These are phyloP conservation scores for Nadsonia commutata DNA, from an alignment of 1,139 yeast genomes.

Conservation along the genomic window DNA sequence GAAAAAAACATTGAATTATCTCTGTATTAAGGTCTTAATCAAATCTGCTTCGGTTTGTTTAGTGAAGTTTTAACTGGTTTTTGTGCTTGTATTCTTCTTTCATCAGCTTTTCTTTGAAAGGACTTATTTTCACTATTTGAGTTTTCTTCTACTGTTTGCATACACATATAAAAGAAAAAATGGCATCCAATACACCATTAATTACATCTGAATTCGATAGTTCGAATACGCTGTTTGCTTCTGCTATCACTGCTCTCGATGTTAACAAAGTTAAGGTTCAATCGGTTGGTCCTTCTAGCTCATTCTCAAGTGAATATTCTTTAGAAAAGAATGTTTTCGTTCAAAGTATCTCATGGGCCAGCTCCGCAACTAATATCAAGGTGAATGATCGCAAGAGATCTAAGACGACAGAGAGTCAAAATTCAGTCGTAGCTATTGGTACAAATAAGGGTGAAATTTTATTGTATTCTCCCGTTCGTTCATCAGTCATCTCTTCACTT, in stretches of 20 bases:
- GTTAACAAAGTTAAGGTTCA: conserved; percentile 52
- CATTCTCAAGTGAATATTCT: conserved; percentile 15
- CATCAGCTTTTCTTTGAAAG: neutral
- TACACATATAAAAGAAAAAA: neutral
- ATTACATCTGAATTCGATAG: conserved; percentile 34
- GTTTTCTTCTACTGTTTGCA: neutral
- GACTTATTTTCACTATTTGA: neutral
- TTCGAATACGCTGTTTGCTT: conserved; percentile 45
- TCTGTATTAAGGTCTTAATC: no score
- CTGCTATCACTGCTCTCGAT: conserved; percentile 57
- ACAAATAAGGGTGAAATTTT: conserved; percentile 51
- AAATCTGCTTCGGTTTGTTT: no score
- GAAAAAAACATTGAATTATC: no score
- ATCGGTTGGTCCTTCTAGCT: conserved; percentile 10
- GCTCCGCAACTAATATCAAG: conserved; percentile 13
- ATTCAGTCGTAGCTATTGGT: conserved; percentile 43
- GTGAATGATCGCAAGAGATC: conserved; percentile 18
- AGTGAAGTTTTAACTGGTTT: no score
- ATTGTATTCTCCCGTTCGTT: conserved; percentile 54
- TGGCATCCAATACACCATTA: conserved; percentile 7
- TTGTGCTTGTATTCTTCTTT: conserved; percentile 1
- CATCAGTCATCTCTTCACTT: conserved; percentile 39
- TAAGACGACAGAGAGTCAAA: conserved; percentile 22
- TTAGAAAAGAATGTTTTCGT: conserved; percentile 43
- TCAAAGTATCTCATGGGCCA: conserved; percentile 43